phyloP scores from a whole-genome alignment of 2,329 filamentous ascomycete genomes.

The Emergomyces pasteurianus region DNA sequence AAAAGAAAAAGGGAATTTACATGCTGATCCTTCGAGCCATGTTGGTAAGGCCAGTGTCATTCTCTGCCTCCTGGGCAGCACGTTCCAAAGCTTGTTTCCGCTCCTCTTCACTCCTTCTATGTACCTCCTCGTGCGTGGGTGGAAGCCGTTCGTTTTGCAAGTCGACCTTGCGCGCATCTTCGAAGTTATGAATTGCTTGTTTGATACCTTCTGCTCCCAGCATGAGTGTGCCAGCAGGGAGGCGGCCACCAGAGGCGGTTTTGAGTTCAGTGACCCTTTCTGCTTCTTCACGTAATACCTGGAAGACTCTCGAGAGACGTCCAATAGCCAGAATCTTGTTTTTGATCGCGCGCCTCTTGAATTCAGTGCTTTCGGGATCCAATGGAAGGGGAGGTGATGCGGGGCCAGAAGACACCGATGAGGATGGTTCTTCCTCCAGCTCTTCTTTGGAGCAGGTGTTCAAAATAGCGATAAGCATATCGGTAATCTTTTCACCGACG shows the following conservation, averaged over 20 bases:
- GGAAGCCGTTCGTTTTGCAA: slow-evolving; percentile 91
- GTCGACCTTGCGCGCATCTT: slow-evolving; percentile 94
- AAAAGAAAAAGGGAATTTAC: slow-evolving; percentile 45
- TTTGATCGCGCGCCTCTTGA: slow-evolving; percentile 93
- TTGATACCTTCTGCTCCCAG: slow-evolving; percentile 96
- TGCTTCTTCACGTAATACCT: slow-evolving; percentile 92
- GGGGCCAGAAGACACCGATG: slow-evolving; percentile 58
- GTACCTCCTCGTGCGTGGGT: slow-evolving; percentile 83
- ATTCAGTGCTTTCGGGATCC: slow-evolving; percentile 81
- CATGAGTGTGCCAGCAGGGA: slow-evolving; percentile 95
- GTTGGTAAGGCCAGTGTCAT: slow-evolving; percentile 75
- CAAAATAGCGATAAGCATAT: slow-evolving; percentile 97
- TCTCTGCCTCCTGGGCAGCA: slow-evolving; percentile 78
- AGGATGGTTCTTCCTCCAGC: slow-evolving; percentile 75
- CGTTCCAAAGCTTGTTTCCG: slow-evolving; percentile 72
- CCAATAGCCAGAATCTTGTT: slow-evolving; percentile 99
- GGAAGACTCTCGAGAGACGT: slow-evolving; percentile 92
- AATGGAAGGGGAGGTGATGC: slow-evolving; percentile 58
- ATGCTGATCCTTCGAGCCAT: slow-evolving; percentile 90
- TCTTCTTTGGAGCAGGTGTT: slow-evolving; percentile 99
- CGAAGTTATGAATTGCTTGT: slow-evolving; percentile 92
- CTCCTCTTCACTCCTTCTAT: slow-evolving; percentile 69
- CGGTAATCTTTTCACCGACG: slow-evolving; percentile 97
- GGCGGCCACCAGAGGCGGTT: slow-evolving; percentile 81
- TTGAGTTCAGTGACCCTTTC: slow-evolving; percentile 96